Conservation (phyloP, 495 filamentous ascomycete species). For the Penicillium bialowiezense region DNA sequence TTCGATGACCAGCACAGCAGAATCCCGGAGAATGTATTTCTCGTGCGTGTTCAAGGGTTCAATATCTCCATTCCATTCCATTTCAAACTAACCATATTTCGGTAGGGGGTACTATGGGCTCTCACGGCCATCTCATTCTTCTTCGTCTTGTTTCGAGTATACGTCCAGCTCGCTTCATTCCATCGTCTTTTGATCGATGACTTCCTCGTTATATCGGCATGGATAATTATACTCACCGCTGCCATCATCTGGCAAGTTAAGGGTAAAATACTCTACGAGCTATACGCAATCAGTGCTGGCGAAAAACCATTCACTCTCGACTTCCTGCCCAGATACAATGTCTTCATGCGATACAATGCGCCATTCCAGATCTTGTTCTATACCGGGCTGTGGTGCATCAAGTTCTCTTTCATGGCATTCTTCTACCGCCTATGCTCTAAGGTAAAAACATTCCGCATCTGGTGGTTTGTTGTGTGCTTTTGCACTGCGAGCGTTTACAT, state of each 20-base stretch:
- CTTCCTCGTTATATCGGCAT: slow-evolving; percentile 18
- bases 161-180: slow-evolving; percentile 20
- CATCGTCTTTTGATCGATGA: slow-evolving; percentile 21
- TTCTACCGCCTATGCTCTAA: slow-evolving; percentile 20
- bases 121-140: slow-evolving; percentile 18
- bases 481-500: slow-evolving; percentile 14
- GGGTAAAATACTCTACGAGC: slow-evolving; percentile 7
- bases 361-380: slow-evolving; percentile 20
- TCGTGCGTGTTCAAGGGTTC: not conserved
- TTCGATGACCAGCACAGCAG: not conserved
- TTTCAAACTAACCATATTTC: not conserved
- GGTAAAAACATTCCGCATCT: slow-evolving; percentile 11
- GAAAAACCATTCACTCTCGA: not conserved
- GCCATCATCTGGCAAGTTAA: slow-evolving; percentile 21
- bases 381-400: slow-evolving; percentile 20
- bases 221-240: slow-evolving; percentile 21
- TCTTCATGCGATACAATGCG: slow-evolving; percentile 12
- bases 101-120: slow-evolving; percentile 9
- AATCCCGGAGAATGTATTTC: not conserved
- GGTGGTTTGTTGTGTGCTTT: slow-evolving; percentile 17
- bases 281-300: slow-evolving; percentile 9
- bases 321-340: slow-evolving; percentile 8
- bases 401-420: slow-evolving; percentile 24
- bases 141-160: slow-evolving; percentile 19
- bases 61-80: no score